Percentiles rank a stretch among this genome's conserved stretches.
phyloP scores from a whole-genome alignment of 1,284 basidiomycete species.

The Mycosarcoma maydis region DNA sequence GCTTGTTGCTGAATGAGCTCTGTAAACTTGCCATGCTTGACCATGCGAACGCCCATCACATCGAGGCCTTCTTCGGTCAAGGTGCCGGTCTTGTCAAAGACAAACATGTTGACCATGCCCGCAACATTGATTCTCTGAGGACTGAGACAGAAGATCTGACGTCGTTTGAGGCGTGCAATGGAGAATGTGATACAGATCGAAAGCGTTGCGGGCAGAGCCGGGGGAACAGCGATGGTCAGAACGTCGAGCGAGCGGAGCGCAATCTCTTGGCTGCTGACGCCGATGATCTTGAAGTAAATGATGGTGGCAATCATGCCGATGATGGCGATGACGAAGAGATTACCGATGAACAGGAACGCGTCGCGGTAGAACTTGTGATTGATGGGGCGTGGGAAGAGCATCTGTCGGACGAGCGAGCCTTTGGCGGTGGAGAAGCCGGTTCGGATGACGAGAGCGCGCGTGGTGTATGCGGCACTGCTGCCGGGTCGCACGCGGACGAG shows the following conservation, averaged over 20 bases:
- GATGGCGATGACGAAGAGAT: slow-evolving; percentile 30
- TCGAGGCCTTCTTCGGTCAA: slow-evolving; percentile 40
- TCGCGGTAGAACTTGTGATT: slow-evolving; percentile 41
- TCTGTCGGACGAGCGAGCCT: slow-evolving; percentile 39
- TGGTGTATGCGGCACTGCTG: neutral
- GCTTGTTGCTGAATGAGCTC: slow-evolving; percentile 8
- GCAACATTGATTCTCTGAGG: slow-evolving; percentile 50
- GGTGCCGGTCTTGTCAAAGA: slow-evolving; percentile 53
- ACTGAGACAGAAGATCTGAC: slow-evolving; percentile 37
- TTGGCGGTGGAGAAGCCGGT: slow-evolving; percentile 50
- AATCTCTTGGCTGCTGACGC: slow-evolving; percentile 41
- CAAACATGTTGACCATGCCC: slow-evolving; percentile 32
- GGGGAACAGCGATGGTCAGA: slow-evolving; percentile 37
- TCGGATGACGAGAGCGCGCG: slow-evolving; percentile 24
- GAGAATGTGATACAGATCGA: slow-evolving; percentile 38
- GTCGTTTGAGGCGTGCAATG: slow-evolving; percentile 21
- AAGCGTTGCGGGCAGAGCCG: slow-evolving; percentile 34
- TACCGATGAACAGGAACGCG: slow-evolving; percentile 34
- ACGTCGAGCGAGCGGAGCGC: slow-evolving; percentile 42
- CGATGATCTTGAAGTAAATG: slow-evolving; percentile 42
- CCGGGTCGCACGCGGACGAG: slow-evolving; percentile 22
- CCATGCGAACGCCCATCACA: slow-evolving; percentile 29
- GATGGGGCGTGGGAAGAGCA: slow-evolving; percentile 49
- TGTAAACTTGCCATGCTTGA: slow-evolving; percentile 11
- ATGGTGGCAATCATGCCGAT: slow-evolving; percentile 30